These are phyloP conservation scores for Afroboletus lepidellus DNA, from an alignment of 1,284 basidiomycete species.

Conservation along the genomic window DNA sequence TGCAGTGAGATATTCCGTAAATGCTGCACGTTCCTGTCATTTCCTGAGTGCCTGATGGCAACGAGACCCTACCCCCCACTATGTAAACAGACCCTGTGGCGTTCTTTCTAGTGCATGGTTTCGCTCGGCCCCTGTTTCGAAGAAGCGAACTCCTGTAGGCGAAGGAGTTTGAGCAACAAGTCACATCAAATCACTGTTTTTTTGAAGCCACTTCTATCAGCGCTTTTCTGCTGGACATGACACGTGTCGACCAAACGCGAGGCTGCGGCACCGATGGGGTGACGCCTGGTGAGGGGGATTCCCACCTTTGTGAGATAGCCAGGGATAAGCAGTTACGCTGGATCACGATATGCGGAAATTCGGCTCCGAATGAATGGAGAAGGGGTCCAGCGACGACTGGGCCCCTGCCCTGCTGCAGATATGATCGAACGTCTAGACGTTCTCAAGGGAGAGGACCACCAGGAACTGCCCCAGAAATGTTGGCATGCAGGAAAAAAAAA, in stretches of 20 bases:
- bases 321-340: background rate
- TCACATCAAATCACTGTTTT: background rate
- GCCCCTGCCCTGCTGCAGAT: background rate
- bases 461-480: slow-evolving; percentile 12
- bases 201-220: background rate
- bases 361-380: slow-evolving; percentile 17
- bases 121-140: slow-evolving; percentile 8
- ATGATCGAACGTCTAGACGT: background rate
- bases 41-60: slow-evolving; percentile 18
- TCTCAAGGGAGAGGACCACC: slow-evolving; percentile 1
- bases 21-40: slow-evolving; percentile 10
- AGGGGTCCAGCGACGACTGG: background rate
- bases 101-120: background rate
- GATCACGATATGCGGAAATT: slow-evolving; percentile 1
- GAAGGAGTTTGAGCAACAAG: background rate
- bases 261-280: slow-evolving; percentile 3
- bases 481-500: slow-evolving; percentile 7
- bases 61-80: slow-evolving; percentile 8
- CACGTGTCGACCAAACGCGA: background rate
- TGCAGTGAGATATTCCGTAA: slow-evolving; percentile 17
- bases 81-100: slow-evolving; percentile 26
- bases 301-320: slow-evolving; percentile 25
- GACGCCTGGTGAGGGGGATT: slow-evolving; percentile 6
- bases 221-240: background rate
- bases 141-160: background rate